phyloP scores from a whole-genome alignment of 768 basidiomycete genomes.

The Lentinula raphanica region DNA sequence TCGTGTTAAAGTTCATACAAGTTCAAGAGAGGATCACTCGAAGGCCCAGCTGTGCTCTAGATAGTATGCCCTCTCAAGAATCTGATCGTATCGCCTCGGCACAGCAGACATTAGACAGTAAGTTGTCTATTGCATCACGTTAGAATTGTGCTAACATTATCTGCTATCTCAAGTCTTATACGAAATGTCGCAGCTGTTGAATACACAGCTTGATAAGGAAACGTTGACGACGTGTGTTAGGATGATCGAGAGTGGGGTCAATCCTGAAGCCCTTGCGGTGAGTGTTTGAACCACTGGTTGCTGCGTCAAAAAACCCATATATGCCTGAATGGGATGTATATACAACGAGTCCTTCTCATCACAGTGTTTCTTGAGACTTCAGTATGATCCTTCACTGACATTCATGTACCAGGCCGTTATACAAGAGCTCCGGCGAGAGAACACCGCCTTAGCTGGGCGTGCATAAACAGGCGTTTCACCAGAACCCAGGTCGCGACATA shows the following conservation, averaged over 20 bases:
- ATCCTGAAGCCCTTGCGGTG: conserved; percentile 89
- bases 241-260: conserved; percentile 90
- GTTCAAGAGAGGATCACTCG: too few species aligned
- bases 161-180: conserved; percentile 53
- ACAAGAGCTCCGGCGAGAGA: conserved; percentile 77
- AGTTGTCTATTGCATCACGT: conserved; percentile 26
- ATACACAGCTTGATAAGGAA: conserved; percentile 85
- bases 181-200: conserved; percentile 84
- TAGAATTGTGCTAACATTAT: not conserved
- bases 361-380: not conserved
- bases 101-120: conserved; percentile 68
- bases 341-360: too few species aligned
- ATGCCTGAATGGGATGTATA: too few species aligned
- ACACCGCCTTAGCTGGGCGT: conserved; percentile 33
- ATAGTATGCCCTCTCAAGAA: conserved; percentile 40
- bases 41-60: too few species aligned
- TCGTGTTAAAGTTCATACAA: too few species aligned
- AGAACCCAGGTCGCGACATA: too few species aligned
- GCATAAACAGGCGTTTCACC: conserved; percentile 13
- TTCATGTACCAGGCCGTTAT: conserved; percentile 63
- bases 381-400: not conserved
- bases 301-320: not conserved
- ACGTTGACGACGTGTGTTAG: conserved; percentile 88
- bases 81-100: conserved; percentile 58
- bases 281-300: conserved; percentile 23